Evolutionary conservation across 2,329 filamentous ascomycete species (phyloP), one percentile per base, ranked within the genome.

Genomic region (Biscogniauxia sp.): DNA sequence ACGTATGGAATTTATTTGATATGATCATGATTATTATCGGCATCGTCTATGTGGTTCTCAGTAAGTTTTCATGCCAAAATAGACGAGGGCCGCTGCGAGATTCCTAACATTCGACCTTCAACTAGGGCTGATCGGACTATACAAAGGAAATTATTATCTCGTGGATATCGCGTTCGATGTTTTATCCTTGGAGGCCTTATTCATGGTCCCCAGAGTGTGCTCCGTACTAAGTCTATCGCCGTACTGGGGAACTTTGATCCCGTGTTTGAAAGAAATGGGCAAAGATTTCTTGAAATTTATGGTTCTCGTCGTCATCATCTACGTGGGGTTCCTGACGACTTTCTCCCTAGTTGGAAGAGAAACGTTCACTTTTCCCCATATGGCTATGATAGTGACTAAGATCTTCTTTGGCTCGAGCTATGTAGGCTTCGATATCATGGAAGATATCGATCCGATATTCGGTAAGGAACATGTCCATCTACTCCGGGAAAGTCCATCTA

Each of bases 241-340:
- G 1, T 97, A 96, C 73, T 97, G 95, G 83, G 93, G 92, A 51
- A 95, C 90, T 0, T 76, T 95, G 54, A 93, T 97, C 61, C 93
- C 93, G 0, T 96, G 93, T 65, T 82, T 97, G 55, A 95, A 95
- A 73, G 92, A 94, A 73, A 97, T 97, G 93, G 90, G 90, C 49
- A 94, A 93, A 75, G 92, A 96, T 72, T 97, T 97, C 72, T 61
- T 76, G 17, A 90, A 90, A 67, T 91, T 94, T 61, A 79, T 84
- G 76, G 89, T 91, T 1, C 82, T 94, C 25, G 90, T 96, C 51
- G 79, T 92, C 54, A 89, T 66, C 20, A 13, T 96, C 56, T 97
- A 96, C 72, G 78, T 95, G 54, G 92, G 93, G 53, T 97, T 97
- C 75, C 78, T 97, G 37, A 96, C 93, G 0, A 97, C 92, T 0